These are phyloP conservation scores for Ophiostoma piceae DNA, from an alignment of 2,329 filamentous ascomycete species.

Conservation along the genomic window DNA sequence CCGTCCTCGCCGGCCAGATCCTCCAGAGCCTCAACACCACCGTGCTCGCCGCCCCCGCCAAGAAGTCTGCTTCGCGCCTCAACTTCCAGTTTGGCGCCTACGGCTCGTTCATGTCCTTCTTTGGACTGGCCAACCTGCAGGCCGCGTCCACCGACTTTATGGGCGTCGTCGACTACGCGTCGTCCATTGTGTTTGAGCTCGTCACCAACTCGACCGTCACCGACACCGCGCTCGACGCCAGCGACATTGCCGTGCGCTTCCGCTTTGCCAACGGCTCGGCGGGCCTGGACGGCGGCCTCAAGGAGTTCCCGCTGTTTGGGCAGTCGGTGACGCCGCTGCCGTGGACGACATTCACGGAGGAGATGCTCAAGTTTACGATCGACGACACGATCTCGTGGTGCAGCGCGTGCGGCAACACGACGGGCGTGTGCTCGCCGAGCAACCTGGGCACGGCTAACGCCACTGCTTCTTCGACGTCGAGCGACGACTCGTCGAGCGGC, in stretches of 20 bases:
- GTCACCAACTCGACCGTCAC: constrained; percentile 49
- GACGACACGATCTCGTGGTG: constrained; percentile 66
- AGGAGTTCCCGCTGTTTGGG: constrained; percentile 55
- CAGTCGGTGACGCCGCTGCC: constrained; percentile 50
- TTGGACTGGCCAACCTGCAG: constrained; percentile 52
- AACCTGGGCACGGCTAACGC: constrained; percentile 30
- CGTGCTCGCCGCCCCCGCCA: constrained; percentile 33
- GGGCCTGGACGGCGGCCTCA: constrained; percentile 45
- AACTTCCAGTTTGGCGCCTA: constrained; percentile 58
- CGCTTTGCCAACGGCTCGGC: constrained; percentile 57
- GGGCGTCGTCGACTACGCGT: constrained; percentile 78
- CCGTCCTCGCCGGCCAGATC: constrained; percentile 53
- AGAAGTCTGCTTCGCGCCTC: constrained; percentile 38
- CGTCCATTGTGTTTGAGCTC: constrained; percentile 73
- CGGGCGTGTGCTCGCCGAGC: constrained; percentile 55
- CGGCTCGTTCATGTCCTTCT: constrained; percentile 58
- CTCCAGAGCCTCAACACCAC: constrained; percentile 49
- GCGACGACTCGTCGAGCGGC: constrained; percentile 36
- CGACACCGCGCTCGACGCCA: constrained; percentile 27
- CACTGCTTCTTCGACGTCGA: constrained; percentile 27
- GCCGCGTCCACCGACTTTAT: constrained; percentile 58
- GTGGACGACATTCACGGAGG: constrained; percentile 62
- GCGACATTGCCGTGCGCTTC: constrained; percentile 56
- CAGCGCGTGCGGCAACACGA: constrained; percentile 64
- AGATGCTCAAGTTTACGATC: constrained; percentile 63